phyloP scores from a whole-genome alignment of 176 grass and related monocot species.

The Carex scoparia region DNA sequence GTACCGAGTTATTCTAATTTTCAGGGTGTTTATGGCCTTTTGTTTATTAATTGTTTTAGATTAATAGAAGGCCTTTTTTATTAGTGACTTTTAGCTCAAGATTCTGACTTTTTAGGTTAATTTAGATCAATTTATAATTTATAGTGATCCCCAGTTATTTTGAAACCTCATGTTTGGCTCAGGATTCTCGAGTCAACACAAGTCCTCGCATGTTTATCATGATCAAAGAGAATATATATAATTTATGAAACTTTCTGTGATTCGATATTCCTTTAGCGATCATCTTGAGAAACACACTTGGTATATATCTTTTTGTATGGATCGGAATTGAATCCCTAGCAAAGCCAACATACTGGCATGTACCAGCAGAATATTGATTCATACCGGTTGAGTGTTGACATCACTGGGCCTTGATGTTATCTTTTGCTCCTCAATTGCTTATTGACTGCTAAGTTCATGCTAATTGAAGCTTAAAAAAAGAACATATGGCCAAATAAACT shows the following conservation, averaged over 20 bases:
- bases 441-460: background rate
- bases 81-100: conserved; percentile 15
- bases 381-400: background rate
- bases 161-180: background rate
- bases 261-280: conserved; percentile 10
- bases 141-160: no score
- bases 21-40: background rate
- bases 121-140: background rate
- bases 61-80: background rate
- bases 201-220: conserved; percentile 6
- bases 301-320: conserved; percentile 6
- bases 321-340: background rate
- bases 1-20: background rate
- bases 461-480: background rate
- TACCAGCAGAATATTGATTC: background rate
- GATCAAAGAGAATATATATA: conserved; percentile 12
- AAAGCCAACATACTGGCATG: background rate
- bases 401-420: background rate
- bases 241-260: conserved; percentile 25
- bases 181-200: background rate
- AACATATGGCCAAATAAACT: background rate
- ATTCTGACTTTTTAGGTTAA: no score
- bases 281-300: background rate
- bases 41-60: background rate
- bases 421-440: background rate